A percentile compares a stretch with the other conserved stretches of the same genome.
phyloP scores from a whole-genome alignment of 2,329 filamentous ascomycete species.

The Stromatinia cepivora region DNA sequence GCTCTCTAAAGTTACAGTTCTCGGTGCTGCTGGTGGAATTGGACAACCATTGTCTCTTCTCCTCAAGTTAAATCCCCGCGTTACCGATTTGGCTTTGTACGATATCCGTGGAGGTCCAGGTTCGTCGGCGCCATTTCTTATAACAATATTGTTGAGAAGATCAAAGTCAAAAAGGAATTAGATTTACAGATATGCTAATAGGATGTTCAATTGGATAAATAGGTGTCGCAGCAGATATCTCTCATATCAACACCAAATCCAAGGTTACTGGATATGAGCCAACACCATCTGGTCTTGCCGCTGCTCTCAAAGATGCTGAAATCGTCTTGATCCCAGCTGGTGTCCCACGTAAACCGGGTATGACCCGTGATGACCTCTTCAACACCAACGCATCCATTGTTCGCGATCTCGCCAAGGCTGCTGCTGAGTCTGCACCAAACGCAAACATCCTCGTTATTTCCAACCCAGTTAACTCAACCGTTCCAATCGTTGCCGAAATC shows the following conservation, averaged over 20 bases:
- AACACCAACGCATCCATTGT: conserved; percentile 99
- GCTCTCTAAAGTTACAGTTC: conserved; percentile 96
- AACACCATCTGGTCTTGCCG: conserved; percentile 79
- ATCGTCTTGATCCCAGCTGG: conserved; percentile 97
- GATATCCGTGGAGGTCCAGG: conserved; percentile 62
- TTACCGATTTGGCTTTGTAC: conserved; percentile 94
- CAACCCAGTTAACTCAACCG: conserved; percentile 99
- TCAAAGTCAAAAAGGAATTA: background rate
- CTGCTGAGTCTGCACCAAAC: conserved; percentile 86
- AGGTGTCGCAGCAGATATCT: conserved; percentile 93
- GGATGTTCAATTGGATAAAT: conserved; percentile 56
- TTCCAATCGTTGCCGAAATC: conserved; percentile 95
- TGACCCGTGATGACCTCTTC: conserved; percentile 99
- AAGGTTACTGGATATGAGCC: conserved; percentile 88
- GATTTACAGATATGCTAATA: conserved; percentile 3
- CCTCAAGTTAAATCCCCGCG: conserved; percentile 82
- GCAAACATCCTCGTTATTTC: conserved; percentile 96
- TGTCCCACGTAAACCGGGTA: conserved; percentile 99
- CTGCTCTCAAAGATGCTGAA: conserved; percentile 88
- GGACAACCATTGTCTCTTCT: conserved; percentile 96
- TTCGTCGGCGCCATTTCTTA: conserved; percentile 8
- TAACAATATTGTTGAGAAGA: background rate
- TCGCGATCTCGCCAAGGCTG: conserved; percentile 84
- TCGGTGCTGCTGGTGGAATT: conserved; percentile 96
- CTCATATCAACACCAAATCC: conserved; percentile 91